Base-by-base conservation (phyloP, 441 rosid genomes). In the Mallotus japonicus region DNA sequence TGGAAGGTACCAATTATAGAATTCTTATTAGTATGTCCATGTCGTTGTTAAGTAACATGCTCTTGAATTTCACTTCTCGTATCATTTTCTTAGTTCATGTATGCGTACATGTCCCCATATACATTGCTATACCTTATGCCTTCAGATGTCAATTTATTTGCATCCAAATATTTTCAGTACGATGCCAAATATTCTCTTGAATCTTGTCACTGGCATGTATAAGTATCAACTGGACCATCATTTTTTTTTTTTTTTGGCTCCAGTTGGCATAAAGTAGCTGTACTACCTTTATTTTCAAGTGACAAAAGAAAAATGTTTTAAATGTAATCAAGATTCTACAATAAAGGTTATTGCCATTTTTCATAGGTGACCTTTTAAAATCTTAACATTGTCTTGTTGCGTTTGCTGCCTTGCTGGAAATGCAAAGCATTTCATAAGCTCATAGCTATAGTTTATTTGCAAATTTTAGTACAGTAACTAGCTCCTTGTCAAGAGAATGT, bases 1-100 rank as follows among this genome's bases (percentile, higher is more conserved):
- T 62, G 97, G 98, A 67, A 95, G 99, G 99, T 95, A 86, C 32
- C 17, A 8, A 14, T 55, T 19, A n/a, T 34, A 17, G 56, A 28
- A 19, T 65, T 49, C n/a, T 65, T 59, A 37, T 69, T 64, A 11
- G 54, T 70, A 62, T 72, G 24, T 51, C 10, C 1, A 10, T 69
- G 58, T 11, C 12, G 55, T 37, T 68, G 73, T 17, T 4, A 19
- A 37, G 51, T 42, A 15, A 58, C 44, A 19, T 22, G 37, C 13
- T 24, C 19, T 75, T 67, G 46, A 50, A 62, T 2, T 47, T 12
- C n/a, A 53, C 56, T 34, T 69, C 19, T 51, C 12, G n/a, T 32
- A 14, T 17, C 40, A 16, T n/a, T 28, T 37, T 55, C 37, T 5
- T 65, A 50, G 61, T 44, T 64, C 42, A 15, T 59, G 24, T 51